Evolutionary conservation across 106 monocot species (phyloP).

Genomic region (Gastrodia elata): DNA sequence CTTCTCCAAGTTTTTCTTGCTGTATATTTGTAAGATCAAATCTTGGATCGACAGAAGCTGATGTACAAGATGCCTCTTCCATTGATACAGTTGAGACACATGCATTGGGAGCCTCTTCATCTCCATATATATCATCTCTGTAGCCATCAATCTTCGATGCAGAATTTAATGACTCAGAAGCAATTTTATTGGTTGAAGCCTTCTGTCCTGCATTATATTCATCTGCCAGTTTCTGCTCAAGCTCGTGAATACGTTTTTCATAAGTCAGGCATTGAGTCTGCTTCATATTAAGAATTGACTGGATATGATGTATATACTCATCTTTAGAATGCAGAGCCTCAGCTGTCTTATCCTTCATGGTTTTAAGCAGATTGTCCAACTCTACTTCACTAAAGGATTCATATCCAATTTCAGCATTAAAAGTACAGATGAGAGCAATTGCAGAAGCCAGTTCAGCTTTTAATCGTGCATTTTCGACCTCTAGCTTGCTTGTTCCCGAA

Average conservation of each 20-base stretch:
- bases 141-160: conserved; percentile 28
- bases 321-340: conserved; percentile 80
- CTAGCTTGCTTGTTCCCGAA: conserved; percentile 84
- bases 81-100: conserved; percentile 48
- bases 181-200: conserved; percentile 22
- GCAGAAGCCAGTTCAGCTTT: conserved; percentile 92
- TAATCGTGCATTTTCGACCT: conserved; percentile 91
- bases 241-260: conserved; percentile 82
- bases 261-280: conserved; percentile 55
- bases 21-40: conserved; percentile 19
- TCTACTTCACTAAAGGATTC: conserved; percentile 44
- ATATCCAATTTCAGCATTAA: conserved; percentile 57
- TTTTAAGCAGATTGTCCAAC: conserved; percentile 33
- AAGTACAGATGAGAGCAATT: conserved; percentile 64
- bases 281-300: conserved; percentile 53
- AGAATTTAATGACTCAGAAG: conserved; percentile 28
- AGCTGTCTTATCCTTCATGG: conserved; percentile 57
- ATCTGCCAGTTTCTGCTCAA: conserved; percentile 71
- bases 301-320: conserved; percentile 71
- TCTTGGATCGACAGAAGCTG: conserved; percentile 33
- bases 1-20: conserved; percentile 46
- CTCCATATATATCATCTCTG: conserved; percentile 38
- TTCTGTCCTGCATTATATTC: conserved; percentile 53
- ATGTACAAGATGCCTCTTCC: conserved; percentile 74
- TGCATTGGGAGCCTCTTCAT: conserved; percentile 35